Evolutionary conservation across 768 basidiomycete genomes (phyloP), one percentile per base, ranked within the genome.

Genomic region (Panaeolus cyanescens): DNA sequence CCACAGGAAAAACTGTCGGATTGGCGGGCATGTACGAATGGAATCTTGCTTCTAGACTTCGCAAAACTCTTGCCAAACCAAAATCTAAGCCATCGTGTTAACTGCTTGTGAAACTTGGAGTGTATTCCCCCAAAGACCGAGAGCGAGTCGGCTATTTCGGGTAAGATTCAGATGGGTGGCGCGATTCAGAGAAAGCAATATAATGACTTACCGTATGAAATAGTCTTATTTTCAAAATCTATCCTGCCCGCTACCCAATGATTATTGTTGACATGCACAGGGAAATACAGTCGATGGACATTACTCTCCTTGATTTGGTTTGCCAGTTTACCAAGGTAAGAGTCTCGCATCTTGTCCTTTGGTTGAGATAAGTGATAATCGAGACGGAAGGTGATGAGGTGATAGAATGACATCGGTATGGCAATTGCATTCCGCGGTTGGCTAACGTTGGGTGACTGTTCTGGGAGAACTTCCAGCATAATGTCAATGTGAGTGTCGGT

Each of bases 1-100:
- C 64, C 65, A 55, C 71, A 72, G 7, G 62, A 63, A 37, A 60
- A 62, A 19, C 30, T 42, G 28, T 72, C 71, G 7, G 60, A 33
- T 55, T 72, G 70, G 8, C 45, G 20, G 0, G 42, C 64, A 59
- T 67, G 63, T 0, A n/a, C 0, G 6, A 53, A 34, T 13, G 33
- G 25, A 32, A 58, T 28, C 34, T 59, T 54, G 8, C 45, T n/a
- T 5, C 8, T n/a, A 13, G 33, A 34, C 33, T 45, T 54, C 20
- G 25, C 54, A 22, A 62, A 62, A 1, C 25, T 4, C 4, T 62
- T 36, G 5, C 61, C 56, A 25, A 50, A 57, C 12, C 17, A 6
- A 28, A 37, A 30, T 25, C 45, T 61, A 4, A 61, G 20, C 60
- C 60, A 62, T 3, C 28, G 30, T 32, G 54, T 56, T 32, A 61